phyloP scores from a whole-genome alignment of 345 rosid species.

The Pelargonium nanum region DNA sequence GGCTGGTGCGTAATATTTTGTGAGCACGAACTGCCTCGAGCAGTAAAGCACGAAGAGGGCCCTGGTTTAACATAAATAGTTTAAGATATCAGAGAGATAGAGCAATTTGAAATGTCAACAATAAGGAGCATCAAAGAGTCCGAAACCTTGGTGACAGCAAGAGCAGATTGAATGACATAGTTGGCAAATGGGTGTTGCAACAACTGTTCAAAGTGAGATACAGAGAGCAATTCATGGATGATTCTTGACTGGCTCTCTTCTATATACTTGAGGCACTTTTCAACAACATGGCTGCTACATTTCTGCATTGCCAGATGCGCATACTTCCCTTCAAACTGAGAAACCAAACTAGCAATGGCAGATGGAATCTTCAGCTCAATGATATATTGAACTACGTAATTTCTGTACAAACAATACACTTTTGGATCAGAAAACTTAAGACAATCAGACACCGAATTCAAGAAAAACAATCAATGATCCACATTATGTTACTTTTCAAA shows the following conservation, averaged over 20 bases:
- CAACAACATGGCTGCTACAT: slow-evolving; percentile 44
- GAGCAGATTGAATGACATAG: slow-evolving; percentile 69
- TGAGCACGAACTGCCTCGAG: no score
- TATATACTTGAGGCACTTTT: slow-evolving; percentile 25
- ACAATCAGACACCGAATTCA: neutral
- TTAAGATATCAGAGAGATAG: no score
- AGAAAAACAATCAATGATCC: no score
- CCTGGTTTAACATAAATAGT: no score
- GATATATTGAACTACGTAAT: slow-evolving; percentile 38
- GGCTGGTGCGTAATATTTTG: no score
- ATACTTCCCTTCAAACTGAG: slow-evolving; percentile 37
- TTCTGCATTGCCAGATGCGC: slow-evolving; percentile 42
- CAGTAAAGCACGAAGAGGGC: no score
- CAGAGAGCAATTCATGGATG: slow-evolving; percentile 38
- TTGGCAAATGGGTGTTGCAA: slow-evolving; percentile 70
- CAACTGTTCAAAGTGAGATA: slow-evolving; percentile 47
- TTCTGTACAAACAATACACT: slow-evolving; percentile 19
- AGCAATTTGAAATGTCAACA: no score
- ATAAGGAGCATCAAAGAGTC: no score
- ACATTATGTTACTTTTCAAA: no score
- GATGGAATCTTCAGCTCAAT: slow-evolving; percentile 27
- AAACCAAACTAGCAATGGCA: slow-evolving; percentile 20
- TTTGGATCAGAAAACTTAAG: no score
- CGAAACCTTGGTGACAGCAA: no score
- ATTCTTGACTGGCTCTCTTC: slow-evolving; percentile 37